These are phyloP conservation scores for Trichophaea hybrida DNA, from an alignment of 2,329 filamentous ascomycete genomes.

Conservation along the genomic window DNA sequence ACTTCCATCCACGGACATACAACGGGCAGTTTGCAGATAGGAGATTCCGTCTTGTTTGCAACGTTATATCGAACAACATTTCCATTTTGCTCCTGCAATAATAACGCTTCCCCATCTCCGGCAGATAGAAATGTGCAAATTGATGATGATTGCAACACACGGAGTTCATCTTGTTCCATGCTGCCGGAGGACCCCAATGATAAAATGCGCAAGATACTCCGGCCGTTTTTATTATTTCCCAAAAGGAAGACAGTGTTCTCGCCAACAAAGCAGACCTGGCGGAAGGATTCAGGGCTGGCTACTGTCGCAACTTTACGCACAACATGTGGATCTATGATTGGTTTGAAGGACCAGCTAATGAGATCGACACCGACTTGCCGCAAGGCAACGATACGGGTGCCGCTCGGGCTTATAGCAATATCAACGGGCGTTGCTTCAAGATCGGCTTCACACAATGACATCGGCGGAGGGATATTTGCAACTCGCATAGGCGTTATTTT, in stretches of 20 bases:
- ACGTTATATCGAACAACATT: constrained; percentile 22
- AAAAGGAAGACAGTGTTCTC: constrained; percentile 22
- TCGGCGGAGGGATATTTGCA: constrained; percentile 81
- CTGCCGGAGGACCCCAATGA: not conserved
- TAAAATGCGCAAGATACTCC: not conserved
- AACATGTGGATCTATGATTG: constrained; percentile 13
- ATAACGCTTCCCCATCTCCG: constrained; percentile 10
- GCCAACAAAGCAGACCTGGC: constrained; percentile 29
- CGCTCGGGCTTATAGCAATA: constrained; percentile 54
- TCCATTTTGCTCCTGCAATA: constrained; percentile 23
- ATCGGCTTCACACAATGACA: constrained; percentile 64
- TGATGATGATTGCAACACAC: not conserved
- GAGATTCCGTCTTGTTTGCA: constrained; percentile 6
- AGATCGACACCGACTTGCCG: constrained; percentile 52
- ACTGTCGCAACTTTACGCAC: constrained; percentile 15
- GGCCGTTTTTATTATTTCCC: not conserved
- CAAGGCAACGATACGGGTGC: constrained; percentile 55
- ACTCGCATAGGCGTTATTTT: constrained; percentile 75
- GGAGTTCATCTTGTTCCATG: not conserved
- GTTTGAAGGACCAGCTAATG: constrained; percentile 46
- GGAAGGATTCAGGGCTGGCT: constrained; percentile 14
- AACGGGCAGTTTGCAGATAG: constrained; percentile 26
- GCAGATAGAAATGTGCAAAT: not conserved
- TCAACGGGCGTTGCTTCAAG: constrained; percentile 53
- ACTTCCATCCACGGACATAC: constrained; percentile 32